Evolutionary conservation across 2,329 filamentous ascomycete genomes (phyloP).

Genomic region (Triangularia verruculosa): DNA sequence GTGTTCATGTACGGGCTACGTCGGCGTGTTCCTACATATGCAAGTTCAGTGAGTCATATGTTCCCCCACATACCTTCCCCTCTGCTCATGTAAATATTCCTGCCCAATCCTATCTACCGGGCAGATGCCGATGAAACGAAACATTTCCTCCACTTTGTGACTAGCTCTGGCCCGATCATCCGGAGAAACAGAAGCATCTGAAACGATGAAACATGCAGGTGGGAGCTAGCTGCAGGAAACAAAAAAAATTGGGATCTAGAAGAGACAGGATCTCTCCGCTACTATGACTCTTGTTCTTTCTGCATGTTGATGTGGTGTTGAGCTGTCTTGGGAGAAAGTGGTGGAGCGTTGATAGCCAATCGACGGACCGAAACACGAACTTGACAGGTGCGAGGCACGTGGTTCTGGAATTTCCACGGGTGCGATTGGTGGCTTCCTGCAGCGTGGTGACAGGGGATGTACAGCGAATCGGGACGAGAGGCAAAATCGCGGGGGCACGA

Average conservation of each 20-base stretch:
- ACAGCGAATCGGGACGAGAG: slow-evolving; percentile 2
- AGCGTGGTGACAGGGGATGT: neutral
- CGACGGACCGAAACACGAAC: slow-evolving; percentile 17
- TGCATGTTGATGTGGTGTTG: neutral
- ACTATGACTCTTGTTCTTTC: neutral
- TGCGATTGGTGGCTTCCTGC: neutral
- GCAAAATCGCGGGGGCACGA: neutral
- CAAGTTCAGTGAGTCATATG: neutral
- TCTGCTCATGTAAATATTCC: neutral
- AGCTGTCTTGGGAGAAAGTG: neutral
- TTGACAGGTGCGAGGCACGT: slow-evolving; percentile 14
- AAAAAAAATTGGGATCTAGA: neutral
- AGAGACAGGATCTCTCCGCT: neutral
- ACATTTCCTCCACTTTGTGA: neutral
- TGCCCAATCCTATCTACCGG: neutral
- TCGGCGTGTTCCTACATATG: neutral
- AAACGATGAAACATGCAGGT: neutral
- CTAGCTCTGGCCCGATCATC: neutral
- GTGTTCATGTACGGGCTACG: neutral
- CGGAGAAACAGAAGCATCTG: neutral
- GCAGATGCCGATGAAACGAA: neutral
- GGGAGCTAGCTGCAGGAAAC: neutral
- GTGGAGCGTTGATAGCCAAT: slow-evolving; percentile 13
- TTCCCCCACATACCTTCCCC: neutral
- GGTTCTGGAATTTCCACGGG: neutral